Conservation (phyloP, 805 yeast genomes). For the Torulaspora microellipsoides region DNA sequence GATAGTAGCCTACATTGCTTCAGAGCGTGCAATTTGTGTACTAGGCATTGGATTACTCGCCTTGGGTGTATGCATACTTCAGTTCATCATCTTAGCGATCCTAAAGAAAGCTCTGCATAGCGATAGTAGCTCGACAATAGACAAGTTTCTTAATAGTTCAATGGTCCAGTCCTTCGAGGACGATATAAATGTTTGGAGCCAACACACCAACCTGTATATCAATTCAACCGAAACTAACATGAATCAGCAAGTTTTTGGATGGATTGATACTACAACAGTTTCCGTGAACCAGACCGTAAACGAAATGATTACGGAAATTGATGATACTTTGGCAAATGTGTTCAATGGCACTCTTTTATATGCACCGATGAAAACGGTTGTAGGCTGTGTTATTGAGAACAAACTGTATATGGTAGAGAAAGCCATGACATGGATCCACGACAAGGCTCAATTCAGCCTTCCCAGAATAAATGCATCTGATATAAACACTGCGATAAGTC, state of each 20-base stretch:
- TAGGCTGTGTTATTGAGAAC: constrained; percentile 74
- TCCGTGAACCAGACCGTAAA: constrained; percentile 58
- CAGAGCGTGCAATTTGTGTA: constrained; percentile 47
- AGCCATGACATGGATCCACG: constrained; percentile 68
- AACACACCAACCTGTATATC: constrained; percentile 53
- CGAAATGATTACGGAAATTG: constrained; percentile 54
- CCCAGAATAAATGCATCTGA: constrained; percentile 37
- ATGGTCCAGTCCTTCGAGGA: constrained; percentile 23
- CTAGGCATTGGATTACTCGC: constrained; percentile 57
- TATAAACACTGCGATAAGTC: constrained; percentile 18
- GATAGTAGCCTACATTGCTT: constrained; percentile 42
- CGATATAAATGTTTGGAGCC: constrained; percentile 46
- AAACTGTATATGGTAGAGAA: constrained; percentile 61
- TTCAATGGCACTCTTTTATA: constrained; percentile 69
- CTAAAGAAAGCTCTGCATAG: constrained; percentile 8
- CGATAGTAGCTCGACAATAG: not conserved
- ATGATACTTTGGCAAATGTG: constrained; percentile 49
- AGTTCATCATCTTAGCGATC: constrained; percentile 43
- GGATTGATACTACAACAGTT: constrained; percentile 54
- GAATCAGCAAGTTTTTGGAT: constrained; percentile 63
- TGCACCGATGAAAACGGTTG: constrained; percentile 57
- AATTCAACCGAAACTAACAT: constrained; percentile 44
- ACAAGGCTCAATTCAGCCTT: constrained; percentile 7
- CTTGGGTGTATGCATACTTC: constrained; percentile 48
- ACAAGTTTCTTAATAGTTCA: constrained; percentile 5